These are phyloP conservation scores for Magnaporthiopsis rhizophila DNA, from an alignment of 2,329 filamentous ascomycete genomes.

Conservation along the genomic window DNA sequence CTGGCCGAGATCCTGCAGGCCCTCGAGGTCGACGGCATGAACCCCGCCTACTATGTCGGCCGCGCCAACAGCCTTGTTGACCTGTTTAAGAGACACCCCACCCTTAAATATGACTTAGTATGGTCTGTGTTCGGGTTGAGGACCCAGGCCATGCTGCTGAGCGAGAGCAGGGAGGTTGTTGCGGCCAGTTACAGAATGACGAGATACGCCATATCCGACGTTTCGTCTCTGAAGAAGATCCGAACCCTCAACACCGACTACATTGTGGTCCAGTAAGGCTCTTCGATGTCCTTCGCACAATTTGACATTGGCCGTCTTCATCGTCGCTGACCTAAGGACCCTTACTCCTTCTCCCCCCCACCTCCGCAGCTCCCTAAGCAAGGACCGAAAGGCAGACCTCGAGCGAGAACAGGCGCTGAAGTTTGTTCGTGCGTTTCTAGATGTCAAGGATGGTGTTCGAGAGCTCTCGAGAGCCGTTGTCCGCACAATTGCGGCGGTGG, in stretches of 20 bases:
- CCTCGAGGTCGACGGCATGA: conserved; percentile 78
- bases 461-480: conserved; percentile 85
- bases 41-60: conserved; percentile 90
- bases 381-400: conserved; percentile 93
- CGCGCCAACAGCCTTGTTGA: conserved; percentile 90
- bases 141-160: conserved; percentile 92
- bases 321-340: background rate
- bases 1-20: conserved; percentile 86
- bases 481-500: conserved; percentile 82
- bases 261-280: conserved; percentile 63
- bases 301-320: background rate
- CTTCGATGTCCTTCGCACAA: background rate
- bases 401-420: conserved; percentile 96
- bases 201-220: conserved; percentile 88
- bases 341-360: conserved; percentile 8
- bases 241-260: conserved; percentile 84
- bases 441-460: conserved; percentile 84
- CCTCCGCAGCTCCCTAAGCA: conserved; percentile 63
- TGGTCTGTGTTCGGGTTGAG: conserved; percentile 93
- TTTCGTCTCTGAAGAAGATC: conserved; percentile 82
- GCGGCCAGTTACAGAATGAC: conserved; percentile 91
- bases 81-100: conserved; percentile 87
- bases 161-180: conserved; percentile 90
- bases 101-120: conserved; percentile 90
- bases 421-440: conserved; percentile 88